These are phyloP conservation scores for Saccharomyces mikatae DNA, from an alignment of 805 yeast genomes.

Conservation along the genomic window DNA sequence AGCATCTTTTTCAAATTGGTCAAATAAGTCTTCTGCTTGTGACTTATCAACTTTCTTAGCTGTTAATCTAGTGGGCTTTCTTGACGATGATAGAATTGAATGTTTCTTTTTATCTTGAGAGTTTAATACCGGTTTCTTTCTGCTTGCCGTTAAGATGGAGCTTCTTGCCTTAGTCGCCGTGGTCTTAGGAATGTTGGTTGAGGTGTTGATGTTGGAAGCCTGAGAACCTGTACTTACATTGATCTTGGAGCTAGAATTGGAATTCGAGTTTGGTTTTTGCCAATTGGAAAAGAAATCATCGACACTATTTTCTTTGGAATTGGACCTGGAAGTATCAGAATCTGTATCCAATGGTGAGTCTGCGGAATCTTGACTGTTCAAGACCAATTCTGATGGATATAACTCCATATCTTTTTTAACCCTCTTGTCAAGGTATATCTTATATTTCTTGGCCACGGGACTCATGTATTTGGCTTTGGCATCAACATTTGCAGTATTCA, in stretches of 20 bases:
- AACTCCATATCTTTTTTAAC: conserved; percentile 57
- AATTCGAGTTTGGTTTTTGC: conserved; percentile 58
- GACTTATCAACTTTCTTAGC: conserved; percentile 51
- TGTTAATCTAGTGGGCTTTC: conserved; percentile 47
- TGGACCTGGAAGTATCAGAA: conserved; percentile 24
- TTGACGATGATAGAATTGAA: conserved; percentile 45
- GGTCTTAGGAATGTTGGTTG: background rate
- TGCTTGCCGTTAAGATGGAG: conserved; percentile 14
- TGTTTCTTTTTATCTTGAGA: conserved; percentile 31
- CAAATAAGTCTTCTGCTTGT: conserved; percentile 43
- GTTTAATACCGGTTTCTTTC: conserved; percentile 9
- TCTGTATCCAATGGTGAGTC: conserved; percentile 17
- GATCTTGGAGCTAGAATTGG: conserved; percentile 16
- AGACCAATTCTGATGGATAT: conserved; percentile 66
- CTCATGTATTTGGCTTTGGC: conserved; percentile 75
- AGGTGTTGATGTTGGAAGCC: conserved; percentile 10
- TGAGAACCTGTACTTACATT: conserved; percentile 31
- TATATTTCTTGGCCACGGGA: conserved; percentile 69
- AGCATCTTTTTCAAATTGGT: conserved; percentile 69
- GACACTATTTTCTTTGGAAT: conserved; percentile 37
- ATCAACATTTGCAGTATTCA: conserved; percentile 43
- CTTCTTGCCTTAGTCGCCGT: conserved; percentile 5
- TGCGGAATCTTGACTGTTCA: conserved; percentile 24
- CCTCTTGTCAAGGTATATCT: conserved; percentile 66
- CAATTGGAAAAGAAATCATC: conserved; percentile 91